phyloP scores from a whole-genome alignment of 768 basidiomycete genomes.

The Erythrobasidium yunnanense region DNA sequence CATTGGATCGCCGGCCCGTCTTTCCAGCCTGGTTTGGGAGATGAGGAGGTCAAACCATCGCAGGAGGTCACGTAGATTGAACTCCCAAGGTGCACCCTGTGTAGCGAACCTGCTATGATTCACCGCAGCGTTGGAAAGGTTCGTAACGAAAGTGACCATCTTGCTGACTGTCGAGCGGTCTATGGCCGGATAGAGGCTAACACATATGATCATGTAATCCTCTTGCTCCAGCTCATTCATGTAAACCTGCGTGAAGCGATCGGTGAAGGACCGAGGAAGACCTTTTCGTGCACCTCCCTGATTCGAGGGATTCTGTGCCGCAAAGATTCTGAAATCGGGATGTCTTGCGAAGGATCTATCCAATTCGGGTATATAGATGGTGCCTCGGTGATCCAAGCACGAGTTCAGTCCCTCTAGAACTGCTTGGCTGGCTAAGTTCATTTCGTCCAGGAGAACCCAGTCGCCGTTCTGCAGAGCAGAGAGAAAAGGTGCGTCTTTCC shows the following conservation, averaged over 20 bases:
- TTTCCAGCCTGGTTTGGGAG: constrained; percentile 40
- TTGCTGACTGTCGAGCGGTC: constrained; percentile 50
- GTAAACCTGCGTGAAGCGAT: constrained; percentile 97
- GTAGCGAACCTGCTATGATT: constrained; percentile 44
- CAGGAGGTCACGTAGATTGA: constrained; percentile 87
- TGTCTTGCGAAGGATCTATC: constrained; percentile 77
- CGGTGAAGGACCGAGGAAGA: constrained; percentile 89
- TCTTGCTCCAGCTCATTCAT: constrained; percentile 66
- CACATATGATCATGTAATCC: constrained; percentile 70
- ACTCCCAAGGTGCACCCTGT: constrained; percentile 83
- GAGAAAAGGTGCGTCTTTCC: constrained; percentile 95
- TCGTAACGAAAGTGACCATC: constrained; percentile 75
- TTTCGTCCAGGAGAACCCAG: constrained; percentile 96
- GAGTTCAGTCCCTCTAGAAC: constrained; percentile 95
- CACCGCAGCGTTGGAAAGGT: constrained; percentile 56
- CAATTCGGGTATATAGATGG: constrained; percentile 88
- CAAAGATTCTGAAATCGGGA: constrained; percentile 91
- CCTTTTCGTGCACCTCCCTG: constrained; percentile 98
- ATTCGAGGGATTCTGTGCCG: constrained; percentile 88
- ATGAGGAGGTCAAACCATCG: constrained; percentile 60
- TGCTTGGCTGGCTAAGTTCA: constrained; percentile 95
- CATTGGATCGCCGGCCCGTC: constrained; percentile 44
- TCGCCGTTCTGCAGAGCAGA: constrained; percentile 85
- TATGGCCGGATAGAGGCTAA: constrained; percentile 57
- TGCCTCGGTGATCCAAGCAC: constrained; percentile 85